Evolutionary conservation across 202 grass and related monocot genomes (phyloP), one percentile per base, ranked within the genome.

Genomic region (Digitaria exilis): DNA sequence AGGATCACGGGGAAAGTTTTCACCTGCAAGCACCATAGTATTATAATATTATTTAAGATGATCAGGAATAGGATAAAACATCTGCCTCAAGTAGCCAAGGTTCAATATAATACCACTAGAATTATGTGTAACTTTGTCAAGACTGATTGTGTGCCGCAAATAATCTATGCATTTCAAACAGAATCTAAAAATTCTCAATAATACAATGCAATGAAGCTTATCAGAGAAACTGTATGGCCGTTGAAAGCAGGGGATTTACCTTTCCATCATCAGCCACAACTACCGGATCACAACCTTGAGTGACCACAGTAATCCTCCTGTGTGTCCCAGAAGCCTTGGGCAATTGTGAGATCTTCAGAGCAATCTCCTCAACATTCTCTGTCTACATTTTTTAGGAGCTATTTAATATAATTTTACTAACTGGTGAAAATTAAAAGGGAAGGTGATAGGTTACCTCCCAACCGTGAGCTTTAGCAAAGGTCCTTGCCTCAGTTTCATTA

Each of bases 401-500:
- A 84, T 45, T 41, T 28, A 54, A 71, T 32, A 76, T 35, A 22
- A 73, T 9, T 55, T 77, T 39, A 26, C 4, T 60, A 21, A 71
- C 10, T 21, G 63, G 16, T 29, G 11, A 30, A 55, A 84, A 67
- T 58, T 30, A 76, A 6, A 12, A 28, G 32, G 3, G 11, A 41
- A 67, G 12, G 17, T 30, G 37, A 81, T 41, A 46, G 7, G 8
- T 57, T 84, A 84, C 71, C 62, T 76, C 49, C 72, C 82, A 84
- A 44, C 72, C 71, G 44, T 19, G 61, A 68, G 76, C 72, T 84
- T 57, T 46, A 58, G 82, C 71, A 25, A 76, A 84, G 17, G 70
- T 76, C 60, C 71, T 84, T 30, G 92, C 92, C 75, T 95, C 92
- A 50, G 89, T 90, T 91, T 95, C 93, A 92, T 95, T 95, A 59